Base-by-base conservation (phyloP, 1,284 basidiomycete species). In the Cutaneotrichosporon spelunceum region DNA sequence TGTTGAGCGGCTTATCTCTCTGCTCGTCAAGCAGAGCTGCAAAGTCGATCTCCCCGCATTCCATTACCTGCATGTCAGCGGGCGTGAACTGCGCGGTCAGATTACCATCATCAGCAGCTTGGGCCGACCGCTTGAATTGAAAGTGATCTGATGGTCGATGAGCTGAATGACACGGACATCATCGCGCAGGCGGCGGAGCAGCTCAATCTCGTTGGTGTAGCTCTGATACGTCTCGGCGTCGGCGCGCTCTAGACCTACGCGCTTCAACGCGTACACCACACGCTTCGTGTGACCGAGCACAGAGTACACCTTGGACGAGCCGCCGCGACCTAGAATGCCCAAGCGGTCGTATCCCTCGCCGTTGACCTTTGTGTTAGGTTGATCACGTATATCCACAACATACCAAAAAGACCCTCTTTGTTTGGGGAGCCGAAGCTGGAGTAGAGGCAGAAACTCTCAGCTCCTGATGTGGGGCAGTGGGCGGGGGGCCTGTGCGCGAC, bases 161-260 rank as follows among this genome's bases (percentile, higher is more conserved):
- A 97, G 79, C 63, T 89, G 84, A 66, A 96, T 96, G 69, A 96
- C 93, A 50, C 92, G 84, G 61, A 86, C 87, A 73, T 95, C 93
- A 29, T 93, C 93, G 47, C 87, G 87, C 5, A 97, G 82, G 16
- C 92, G 86, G 71, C 91, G 90, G 23, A 97, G 82, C 50, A 96
- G 80, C 14, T 87, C 85, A 64, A 96, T 96, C 80, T 97, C 93
- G 74, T 96, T 95, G 83, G 90, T 89, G 77, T 94, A 97, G n/a
- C 90, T 89, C 49, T 83, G 84, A 79, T 93, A 88, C 13, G 91
- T 91, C 66, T 94, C 91, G 1, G 84, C 77, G 68, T 96, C 93
- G 6, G 87, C 87, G 70, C 87, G 88, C 72, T 94, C 91, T 16
- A 96, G 82, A 19, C 87, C 84, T 21, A 96, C 93, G 42, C 88